A percentile compares a stretch with the other conserved stretches of the same genome.
These are phyloP conservation scores for Astragalus membranaceus DNA, from an alignment of 306 rosid genomes.

Conservation along the genomic window DNA sequence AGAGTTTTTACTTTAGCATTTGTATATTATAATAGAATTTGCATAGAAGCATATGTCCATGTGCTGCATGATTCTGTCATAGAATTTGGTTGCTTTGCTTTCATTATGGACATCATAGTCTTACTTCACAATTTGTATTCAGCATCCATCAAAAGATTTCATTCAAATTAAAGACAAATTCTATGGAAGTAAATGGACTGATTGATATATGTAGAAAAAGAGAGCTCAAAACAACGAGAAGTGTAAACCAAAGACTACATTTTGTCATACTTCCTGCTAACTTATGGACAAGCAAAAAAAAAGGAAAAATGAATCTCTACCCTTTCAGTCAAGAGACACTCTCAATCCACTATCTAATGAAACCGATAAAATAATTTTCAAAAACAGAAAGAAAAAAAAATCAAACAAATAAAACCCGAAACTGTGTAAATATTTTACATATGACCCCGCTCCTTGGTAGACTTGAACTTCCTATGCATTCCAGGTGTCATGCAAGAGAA, in stretches of 20 bases:
- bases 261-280: conserved; percentile 5
- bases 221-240: neutral
- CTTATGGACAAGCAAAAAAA: conserved; percentile 9
- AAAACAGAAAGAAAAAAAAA: conserved; percentile 8
- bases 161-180: neutral
- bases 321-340: neutral
- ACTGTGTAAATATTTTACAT: conserved; percentile 21
- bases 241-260: conserved; percentile 10
- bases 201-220: neutral
- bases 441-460: conserved; percentile 25
- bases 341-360: conserved; percentile 25
- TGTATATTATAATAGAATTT: neutral
- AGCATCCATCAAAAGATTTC: neutral
- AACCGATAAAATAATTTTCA: conserved; percentile 2
- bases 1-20: neutral
- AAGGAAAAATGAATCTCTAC: neutral
- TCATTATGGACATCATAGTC: neutral
- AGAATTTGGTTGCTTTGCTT: neutral
- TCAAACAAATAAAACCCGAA: conserved; percentile 1
- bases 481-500: conserved; percentile 69
- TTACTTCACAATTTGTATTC: neutral
- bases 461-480: conserved; percentile 50
- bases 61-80: neutral
- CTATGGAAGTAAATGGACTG: neutral
- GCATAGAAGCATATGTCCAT: neutral